phyloP scores from a whole-genome alignment of 1,284 basidiomycete species.

The Chalciporus sp. region DNA sequence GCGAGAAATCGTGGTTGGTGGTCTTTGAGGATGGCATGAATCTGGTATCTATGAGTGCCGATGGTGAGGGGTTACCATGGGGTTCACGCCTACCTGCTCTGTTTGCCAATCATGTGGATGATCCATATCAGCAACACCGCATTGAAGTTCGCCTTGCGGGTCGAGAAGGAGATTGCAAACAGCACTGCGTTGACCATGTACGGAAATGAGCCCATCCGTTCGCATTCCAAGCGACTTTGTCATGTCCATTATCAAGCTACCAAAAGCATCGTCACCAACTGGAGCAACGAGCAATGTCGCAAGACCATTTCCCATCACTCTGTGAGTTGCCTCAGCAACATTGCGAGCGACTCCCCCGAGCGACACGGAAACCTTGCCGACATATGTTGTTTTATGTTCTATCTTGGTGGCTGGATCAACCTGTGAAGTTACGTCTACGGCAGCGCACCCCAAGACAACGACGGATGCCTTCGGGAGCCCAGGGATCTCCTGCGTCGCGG shows the following conservation, averaged over 20 bases:
- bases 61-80: neutral
- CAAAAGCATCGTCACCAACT: slow-evolving; percentile 72
- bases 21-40: slow-evolving; percentile 41
- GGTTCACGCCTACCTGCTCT: slow-evolving; percentile 44
- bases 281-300: slow-evolving; percentile 60
- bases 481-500: neutral
- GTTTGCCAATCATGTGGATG: slow-evolving; percentile 59
- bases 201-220: slow-evolving; percentile 71
- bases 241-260: slow-evolving; percentile 60
- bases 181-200: slow-evolving; percentile 55
- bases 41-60: slow-evolving; percentile 7
- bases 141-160: slow-evolving; percentile 67
- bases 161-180: slow-evolving; percentile 88
- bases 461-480: slow-evolving; percentile 40
- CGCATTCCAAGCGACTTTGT: slow-evolving; percentile 71
- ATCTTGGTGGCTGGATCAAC: slow-evolving; percentile 29
- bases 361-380: slow-evolving; percentile 74
- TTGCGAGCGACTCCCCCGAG: slow-evolving; percentile 95
- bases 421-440: slow-evolving; percentile 82
- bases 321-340: slow-evolving; percentile 86
- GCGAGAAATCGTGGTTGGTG: slow-evolving; percentile 66
- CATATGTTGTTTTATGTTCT: slow-evolving; percentile 71
- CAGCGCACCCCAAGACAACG: slow-evolving; percentile 81
- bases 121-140: slow-evolving; percentile 92
- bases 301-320: slow-evolving; percentile 46